These are phyloP conservation scores for Blastomyces percursus DNA, from an alignment of 2,329 filamentous ascomycete species.

Conservation along the genomic window DNA sequence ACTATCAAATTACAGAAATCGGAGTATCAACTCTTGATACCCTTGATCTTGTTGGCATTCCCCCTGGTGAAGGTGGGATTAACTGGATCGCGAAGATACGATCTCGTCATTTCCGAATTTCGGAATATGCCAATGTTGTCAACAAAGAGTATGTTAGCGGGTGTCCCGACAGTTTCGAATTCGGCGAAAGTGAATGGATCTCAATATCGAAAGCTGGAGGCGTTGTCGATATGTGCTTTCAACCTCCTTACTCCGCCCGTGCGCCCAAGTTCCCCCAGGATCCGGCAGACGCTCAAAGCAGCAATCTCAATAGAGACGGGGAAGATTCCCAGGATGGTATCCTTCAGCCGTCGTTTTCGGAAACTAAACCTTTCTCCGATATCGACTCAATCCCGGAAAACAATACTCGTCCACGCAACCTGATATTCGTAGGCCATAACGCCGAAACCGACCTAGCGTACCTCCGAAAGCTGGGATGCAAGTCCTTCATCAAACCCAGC, in stretches of 20 bases:
- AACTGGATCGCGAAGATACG: conserved; percentile 59
- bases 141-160: conserved; percentile 62
- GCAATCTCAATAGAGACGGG: neutral
- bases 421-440: conserved; percentile 74
- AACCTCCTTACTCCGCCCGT: conserved; percentile 41
- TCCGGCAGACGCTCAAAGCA: neutral
- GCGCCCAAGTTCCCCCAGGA: neutral
- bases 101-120: conserved; percentile 64
- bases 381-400: neutral
- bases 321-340: neutral
- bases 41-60: conserved; percentile 40
- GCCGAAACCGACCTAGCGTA: conserved; percentile 56
- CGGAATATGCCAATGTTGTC: conserved; percentile 53
- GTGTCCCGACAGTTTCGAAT: conserved; percentile 69
- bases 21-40: conserved; percentile 76
- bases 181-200: conserved; percentile 48
- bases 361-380: neutral
- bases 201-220: conserved; percentile 34
- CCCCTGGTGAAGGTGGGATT: conserved; percentile 51
- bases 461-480: conserved; percentile 49
- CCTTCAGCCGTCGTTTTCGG: neutral
- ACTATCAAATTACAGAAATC: conserved; percentile 65
- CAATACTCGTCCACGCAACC: conserved; percentile 36
- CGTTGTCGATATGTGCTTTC: conserved; percentile 45
- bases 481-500: conserved; percentile 31